Evolutionary conservation across 2,329 filamentous ascomycete genomes (phyloP).

Genomic region (Pseudogymnoascus sp.): DNA sequence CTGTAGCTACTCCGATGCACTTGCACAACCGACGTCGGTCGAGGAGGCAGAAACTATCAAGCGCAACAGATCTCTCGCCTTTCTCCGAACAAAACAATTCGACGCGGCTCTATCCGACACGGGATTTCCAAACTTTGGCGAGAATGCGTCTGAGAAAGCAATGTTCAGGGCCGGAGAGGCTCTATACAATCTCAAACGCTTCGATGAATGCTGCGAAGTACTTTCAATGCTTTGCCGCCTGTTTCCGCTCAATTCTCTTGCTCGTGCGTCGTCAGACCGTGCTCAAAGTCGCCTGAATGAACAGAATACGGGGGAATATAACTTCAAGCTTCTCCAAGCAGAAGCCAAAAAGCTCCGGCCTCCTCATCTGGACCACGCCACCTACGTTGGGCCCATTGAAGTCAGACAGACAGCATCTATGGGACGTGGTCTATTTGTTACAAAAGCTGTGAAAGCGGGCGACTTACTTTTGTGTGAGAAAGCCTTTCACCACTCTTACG

Average conservation of each 20-base stretch:
- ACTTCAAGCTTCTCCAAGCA: conserved; percentile 33
- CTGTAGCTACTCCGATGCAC: conserved; percentile 13
- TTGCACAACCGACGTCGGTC: conserved; percentile 22
- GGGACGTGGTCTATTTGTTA: conserved; percentile 44
- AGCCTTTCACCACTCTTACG: conserved; percentile 40
- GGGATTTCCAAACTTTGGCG: conserved; percentile 21
- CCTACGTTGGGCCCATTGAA: conserved; percentile 34
- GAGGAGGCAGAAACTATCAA: conserved; percentile 21
- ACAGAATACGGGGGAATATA: conserved; percentile 32
- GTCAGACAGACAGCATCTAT: conserved; percentile 32
- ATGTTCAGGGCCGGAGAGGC: conserved; percentile 30
- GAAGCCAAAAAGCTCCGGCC: conserved; percentile 28
- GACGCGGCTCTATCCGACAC: conserved; percentile 30
- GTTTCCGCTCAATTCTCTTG: conserved; percentile 32
- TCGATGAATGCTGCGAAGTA: conserved; percentile 25
- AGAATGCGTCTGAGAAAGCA: conserved; percentile 27
- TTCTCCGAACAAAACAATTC: conserved; percentile 25
- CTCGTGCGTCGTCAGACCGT: conserved; percentile 30
- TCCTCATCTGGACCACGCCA: conserved; percentile 44
- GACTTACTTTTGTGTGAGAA: conserved; percentile 49
- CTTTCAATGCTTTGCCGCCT: conserved; percentile 20
- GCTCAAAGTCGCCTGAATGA: conserved; percentile 30
- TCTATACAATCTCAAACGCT: conserved; percentile 30
- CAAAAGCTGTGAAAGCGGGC: conserved; percentile 36
- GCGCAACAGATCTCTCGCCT: conserved; percentile 31